Evolutionary conservation across 129 eudicot species (phyloP), one percentile per base, ranked within the genome.

Genomic region (Smallanthus sonchifolius): DNA sequence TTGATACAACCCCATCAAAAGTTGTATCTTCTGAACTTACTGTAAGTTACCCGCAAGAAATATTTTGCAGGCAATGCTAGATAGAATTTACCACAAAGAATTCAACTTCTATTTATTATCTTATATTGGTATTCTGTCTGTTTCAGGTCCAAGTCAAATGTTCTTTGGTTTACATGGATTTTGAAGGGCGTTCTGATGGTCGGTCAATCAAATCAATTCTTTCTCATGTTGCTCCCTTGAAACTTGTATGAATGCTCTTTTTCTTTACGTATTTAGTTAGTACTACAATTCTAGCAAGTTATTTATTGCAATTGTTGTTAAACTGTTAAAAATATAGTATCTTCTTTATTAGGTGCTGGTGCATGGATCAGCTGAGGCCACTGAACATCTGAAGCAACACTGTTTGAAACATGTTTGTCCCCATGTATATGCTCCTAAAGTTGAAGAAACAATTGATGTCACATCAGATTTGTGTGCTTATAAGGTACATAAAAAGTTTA

Each of bases 321-420:
- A 20, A 38, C 44, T n/a, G 48, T 61, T 61, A 10, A 42, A 30
- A 9, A 42, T 73, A 8, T 24, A 5, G n/a, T 10, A 9, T 76
- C 59, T 71, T 30, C 2, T 59, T 51, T 76, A 75, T 39, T 36
- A 90, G 98, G 98, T 94, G 48, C 79, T 94, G 96, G 96, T 94
- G 68, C 99, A 94, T 64, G 99, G 99, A 77, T 94, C 99, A 32
- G 99, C 99, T 6, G 99, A 94, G 91, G 99, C 99, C 34, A 94
- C 99, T 51, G 99, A 94, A 81, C 99, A 94, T 89, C 62, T 94
- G 82, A 94, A 94, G 85, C 96, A 91, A 80, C 96, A 94, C 65
- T 94, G 99, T 79, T 40, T 78, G 74, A 91, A 91, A 76, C 80
- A 85, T 88, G 99, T 94, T 43, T 93, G 97, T 66, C 96, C 91